phyloP scores from a whole-genome alignment of 257 asterid species.

The Cruciata laevipes region DNA sequence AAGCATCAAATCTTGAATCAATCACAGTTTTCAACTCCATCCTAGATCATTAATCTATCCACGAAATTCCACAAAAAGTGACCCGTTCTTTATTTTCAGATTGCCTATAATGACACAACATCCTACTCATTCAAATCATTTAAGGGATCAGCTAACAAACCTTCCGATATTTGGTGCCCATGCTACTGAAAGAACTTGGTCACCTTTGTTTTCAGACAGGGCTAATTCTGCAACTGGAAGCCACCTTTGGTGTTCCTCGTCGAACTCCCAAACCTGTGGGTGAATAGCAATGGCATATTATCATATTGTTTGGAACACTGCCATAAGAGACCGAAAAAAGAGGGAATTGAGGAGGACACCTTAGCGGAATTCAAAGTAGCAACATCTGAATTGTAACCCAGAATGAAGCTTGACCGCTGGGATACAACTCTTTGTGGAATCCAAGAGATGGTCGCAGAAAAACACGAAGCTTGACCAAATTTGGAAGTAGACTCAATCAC shows the following conservation, averaged over 20 bases:
- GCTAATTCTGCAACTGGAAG: conserved; percentile 99
- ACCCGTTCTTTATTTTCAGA: neutral
- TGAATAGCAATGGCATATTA: conserved; percentile 11
- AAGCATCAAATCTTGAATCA: neutral
- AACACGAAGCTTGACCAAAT: conserved; percentile 54
- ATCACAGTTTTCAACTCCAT: neutral
- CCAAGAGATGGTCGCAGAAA: conserved; percentile 83
- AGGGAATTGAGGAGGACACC: conserved; percentile 31
- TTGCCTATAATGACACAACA: neutral
- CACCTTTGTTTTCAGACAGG: conserved; percentile 57
- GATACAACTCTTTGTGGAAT: conserved; percentile 65
- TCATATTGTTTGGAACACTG: conserved; percentile 12
- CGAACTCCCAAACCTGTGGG: conserved; percentile 92
- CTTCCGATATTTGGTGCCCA: conserved; percentile 98
- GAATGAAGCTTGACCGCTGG: conserved; percentile 62
- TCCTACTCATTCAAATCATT: neutral
- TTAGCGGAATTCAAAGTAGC: conserved; percentile 74
- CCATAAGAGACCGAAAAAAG: neutral
- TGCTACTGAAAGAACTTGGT: conserved; percentile 63
- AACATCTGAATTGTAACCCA: conserved; percentile 69
- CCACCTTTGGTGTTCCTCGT: conserved; percentile 95
- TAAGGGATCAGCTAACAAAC: conserved; percentile 7
- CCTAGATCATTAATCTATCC: neutral
- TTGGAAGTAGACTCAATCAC: conserved; percentile 69
- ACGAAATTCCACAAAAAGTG: neutral